Evolutionary conservation across 2,329 filamentous ascomycete species (phyloP).

Genomic region (Phyllosticta capitalensis): DNA sequence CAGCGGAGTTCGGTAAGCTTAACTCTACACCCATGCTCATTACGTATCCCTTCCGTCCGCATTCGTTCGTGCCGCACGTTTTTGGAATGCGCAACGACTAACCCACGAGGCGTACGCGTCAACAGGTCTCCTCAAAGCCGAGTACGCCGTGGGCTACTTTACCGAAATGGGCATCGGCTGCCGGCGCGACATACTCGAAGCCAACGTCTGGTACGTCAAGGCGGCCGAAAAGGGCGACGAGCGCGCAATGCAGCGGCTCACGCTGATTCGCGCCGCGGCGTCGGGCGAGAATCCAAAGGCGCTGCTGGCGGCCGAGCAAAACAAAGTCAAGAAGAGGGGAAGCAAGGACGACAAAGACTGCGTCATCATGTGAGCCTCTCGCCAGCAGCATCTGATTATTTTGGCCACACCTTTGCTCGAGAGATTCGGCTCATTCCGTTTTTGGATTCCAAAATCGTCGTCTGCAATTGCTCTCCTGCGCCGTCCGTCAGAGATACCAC

Average conservation of each 20-base stretch:
- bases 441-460: neutral
- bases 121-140: slow-evolving; percentile 57
- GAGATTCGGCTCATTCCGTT: neutral
- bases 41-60: neutral
- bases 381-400: neutral
- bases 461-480: neutral
- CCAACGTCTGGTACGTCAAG: slow-evolving; percentile 97
- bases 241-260: slow-evolving; percentile 74
- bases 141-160: slow-evolving; percentile 94
- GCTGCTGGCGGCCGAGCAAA: neutral
- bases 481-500: neutral
- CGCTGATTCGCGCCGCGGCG: slow-evolving; percentile 77
- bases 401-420: neutral
- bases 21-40: slow-evolving; percentile 13
- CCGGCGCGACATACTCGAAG: slow-evolving; percentile 85
- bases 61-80: neutral
- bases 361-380: slow-evolving; percentile 25
- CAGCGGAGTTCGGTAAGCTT: slow-evolving; percentile 69
- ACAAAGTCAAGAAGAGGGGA: slow-evolving; percentile 24
- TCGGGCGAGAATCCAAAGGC: slow-evolving; percentile 34
- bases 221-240: slow-evolving; percentile 89
- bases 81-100: neutral
- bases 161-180: slow-evolving; percentile 98
- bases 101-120: neutral
- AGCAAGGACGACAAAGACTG: slow-evolving; percentile 26